Base-by-base conservation (phyloP, 2,329 filamentous ascomycete species). In the Arthrobotrys megalospora region DNA sequence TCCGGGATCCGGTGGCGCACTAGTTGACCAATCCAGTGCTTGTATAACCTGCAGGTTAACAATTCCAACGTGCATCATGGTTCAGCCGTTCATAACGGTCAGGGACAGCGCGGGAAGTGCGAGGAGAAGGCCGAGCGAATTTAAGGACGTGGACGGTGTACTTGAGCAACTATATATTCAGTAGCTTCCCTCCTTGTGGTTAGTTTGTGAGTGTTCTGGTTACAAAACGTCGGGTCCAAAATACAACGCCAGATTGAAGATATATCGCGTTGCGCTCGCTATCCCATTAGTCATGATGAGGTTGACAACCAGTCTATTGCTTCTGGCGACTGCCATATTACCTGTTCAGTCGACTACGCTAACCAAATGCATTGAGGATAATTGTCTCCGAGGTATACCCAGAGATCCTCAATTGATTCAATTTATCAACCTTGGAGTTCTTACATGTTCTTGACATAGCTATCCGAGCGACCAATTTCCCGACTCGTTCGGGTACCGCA, bases 391-490 rank as follows among this genome's bases (percentile, higher is more conserved):
- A 19, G 55, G 55, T 60, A 60, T 6, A 28, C 14, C 36, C 10
- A 41, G 7, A 41, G 8, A 24, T n/a, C 32, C 21, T 10, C 6
- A 19, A 21, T 41, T 58, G 5, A 28, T 60, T 14, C 8, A 24
- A 24, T 0, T n/a, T 6, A 6, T n/a, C n/a, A 16, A 19, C 7
- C 12, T 5, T 19, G 16, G 21, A 21, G 16, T 5, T 36, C 52
- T 58, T 6, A 58, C 52, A 12, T 21, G 5, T 2, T 45, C 6
- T 10, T 2, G 36, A 41, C 32, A 38, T 58, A 73, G 72, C 72
- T n/a, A 47, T 77, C n/a, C 52, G 65, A 50, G 65, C 55, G 2
- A 34, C 58, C 16, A 45, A 50, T 36, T 64, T 66, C 41, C 48
- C 66, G 5, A 69, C 58, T n/a, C 24, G 70, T 10, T 19, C 43